Conservation (phyloP, 2,329 filamentous ascomycete genomes). For the Penicillium nordicum region DNA sequence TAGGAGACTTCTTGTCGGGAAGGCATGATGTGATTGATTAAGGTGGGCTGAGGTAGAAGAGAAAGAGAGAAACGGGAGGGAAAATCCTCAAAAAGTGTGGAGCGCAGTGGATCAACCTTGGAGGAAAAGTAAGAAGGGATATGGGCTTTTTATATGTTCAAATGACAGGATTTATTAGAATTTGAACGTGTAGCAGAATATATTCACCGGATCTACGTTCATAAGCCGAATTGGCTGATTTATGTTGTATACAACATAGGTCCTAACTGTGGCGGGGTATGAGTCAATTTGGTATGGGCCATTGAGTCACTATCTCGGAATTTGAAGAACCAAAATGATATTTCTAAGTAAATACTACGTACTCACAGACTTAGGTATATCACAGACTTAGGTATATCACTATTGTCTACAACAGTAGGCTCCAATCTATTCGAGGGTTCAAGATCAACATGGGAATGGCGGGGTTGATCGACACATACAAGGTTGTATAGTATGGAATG, state of each 20-base stretch:
- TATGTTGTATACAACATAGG: background rate
- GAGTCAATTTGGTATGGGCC: conserved; percentile 6
- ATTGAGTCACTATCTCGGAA: background rate
- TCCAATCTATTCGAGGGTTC: background rate
- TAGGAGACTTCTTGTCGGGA: conserved; percentile 72
- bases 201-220: conserved; percentile 7
- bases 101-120: conserved; percentile 24
- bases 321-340: background rate
- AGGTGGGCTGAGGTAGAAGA: conserved; percentile 1
- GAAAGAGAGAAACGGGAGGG: conserved; percentile 10
- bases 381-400: background rate
- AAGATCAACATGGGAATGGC: background rate
- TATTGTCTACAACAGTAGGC: background rate
- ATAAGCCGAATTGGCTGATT: background rate
- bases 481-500: background rate
- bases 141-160: background rate
- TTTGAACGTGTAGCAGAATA: background rate
- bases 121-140: background rate
- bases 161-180: background rate
- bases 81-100: conserved; percentile 19
- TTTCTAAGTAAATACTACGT: too few relatives aligned
- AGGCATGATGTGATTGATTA: conserved; percentile 51
- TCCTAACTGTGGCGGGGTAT: conserved; percentile 18
- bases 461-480: background rate
- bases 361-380: background rate